phyloP scores from a whole-genome alignment of 768 basidiomycete species.

The Coprinellus aureogranulatus region DNA sequence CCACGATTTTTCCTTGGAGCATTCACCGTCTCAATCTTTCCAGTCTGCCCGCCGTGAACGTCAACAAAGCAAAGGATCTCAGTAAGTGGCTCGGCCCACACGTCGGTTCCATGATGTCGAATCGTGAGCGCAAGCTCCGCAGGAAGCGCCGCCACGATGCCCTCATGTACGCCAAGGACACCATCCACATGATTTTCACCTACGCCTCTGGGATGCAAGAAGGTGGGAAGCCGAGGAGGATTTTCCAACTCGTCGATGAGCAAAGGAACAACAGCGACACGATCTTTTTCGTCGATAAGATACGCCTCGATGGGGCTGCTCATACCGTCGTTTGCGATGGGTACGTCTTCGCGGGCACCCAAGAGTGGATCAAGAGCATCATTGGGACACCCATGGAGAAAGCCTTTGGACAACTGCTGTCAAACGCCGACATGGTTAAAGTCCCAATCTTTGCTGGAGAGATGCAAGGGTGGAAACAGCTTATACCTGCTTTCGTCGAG shows the following conservation, averaged over 20 bases:
- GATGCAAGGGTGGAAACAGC: slow-evolving; percentile 45
- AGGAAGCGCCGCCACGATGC: slow-evolving; percentile 20
- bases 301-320: slow-evolving; percentile 47
- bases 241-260: slow-evolving; percentile 5
- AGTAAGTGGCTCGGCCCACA: slow-evolving; percentile 32
- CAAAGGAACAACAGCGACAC: slow-evolving; percentile 24
- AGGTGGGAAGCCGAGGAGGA: neutral
- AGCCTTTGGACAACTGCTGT: slow-evolving; percentile 13
- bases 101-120: slow-evolving; percentile 24
- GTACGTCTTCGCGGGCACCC: slow-evolving; percentile 37
- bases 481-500: slow-evolving; percentile 51
- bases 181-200: slow-evolving; percentile 16
- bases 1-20: slow-evolving; percentile 24
- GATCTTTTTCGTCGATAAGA: slow-evolving; percentile 43
- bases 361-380: neutral
- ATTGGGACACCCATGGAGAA: slow-evolving; percentile 13
- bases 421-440: slow-evolving; percentile 5
- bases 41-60: slow-evolving; percentile 30
- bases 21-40: slow-evolving; percentile 39
- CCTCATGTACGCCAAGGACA: slow-evolving; percentile 29
- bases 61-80: slow-evolving; percentile 9
- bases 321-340: slow-evolving; percentile 53
- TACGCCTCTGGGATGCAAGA: neutral
- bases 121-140: slow-evolving; percentile 19
- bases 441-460: slow-evolving; percentile 30